These are phyloP conservation scores for Vicia villosa DNA, from an alignment of 306 rosid genomes.

Conservation along the genomic window DNA sequence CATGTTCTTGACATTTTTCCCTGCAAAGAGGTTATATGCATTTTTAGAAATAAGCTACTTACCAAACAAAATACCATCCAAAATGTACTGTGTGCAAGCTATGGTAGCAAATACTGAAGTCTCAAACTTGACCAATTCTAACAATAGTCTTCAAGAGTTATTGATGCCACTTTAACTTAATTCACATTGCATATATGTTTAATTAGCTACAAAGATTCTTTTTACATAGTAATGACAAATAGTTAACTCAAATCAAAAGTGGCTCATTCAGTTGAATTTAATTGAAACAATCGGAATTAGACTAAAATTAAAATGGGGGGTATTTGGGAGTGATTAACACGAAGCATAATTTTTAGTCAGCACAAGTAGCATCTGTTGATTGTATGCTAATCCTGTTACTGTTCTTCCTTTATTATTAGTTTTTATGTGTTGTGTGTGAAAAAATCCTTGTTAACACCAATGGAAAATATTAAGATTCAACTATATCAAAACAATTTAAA, in stretches of 20 bases:
- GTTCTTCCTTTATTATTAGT: background rate
- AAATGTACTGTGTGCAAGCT: background rate
- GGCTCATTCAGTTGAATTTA: conserved; percentile 3
- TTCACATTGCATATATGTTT: conserved; percentile 8
- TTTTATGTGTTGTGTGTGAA: background rate
- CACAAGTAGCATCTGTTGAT: background rate
- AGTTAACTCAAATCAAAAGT: conserved; percentile 10
- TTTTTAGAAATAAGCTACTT: conserved; percentile 10
- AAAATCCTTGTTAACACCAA: background rate
- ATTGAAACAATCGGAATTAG: conserved; percentile 13
- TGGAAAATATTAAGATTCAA: background rate
- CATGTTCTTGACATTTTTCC: conserved; percentile 98
- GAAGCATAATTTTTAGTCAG: conserved; percentile 9
- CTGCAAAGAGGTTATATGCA: conserved; percentile 53
- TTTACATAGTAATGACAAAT: conserved; percentile 1
- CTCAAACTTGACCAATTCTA: conserved; percentile 3
- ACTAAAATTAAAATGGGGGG: conserved; percentile 2
- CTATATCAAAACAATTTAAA: conserved; percentile 9
- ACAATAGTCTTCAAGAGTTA: conserved; percentile 8
- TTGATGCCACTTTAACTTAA: conserved; percentile 1
- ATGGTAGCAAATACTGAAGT: background rate
- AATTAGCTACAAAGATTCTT: conserved; percentile 5
- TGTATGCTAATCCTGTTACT: background rate
- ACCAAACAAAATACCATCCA: background rate
- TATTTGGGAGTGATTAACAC: background rate